phyloP scores from a whole-genome alignment of 2,329 filamentous ascomycete genomes.

The Sporothrix mexicana region DNA sequence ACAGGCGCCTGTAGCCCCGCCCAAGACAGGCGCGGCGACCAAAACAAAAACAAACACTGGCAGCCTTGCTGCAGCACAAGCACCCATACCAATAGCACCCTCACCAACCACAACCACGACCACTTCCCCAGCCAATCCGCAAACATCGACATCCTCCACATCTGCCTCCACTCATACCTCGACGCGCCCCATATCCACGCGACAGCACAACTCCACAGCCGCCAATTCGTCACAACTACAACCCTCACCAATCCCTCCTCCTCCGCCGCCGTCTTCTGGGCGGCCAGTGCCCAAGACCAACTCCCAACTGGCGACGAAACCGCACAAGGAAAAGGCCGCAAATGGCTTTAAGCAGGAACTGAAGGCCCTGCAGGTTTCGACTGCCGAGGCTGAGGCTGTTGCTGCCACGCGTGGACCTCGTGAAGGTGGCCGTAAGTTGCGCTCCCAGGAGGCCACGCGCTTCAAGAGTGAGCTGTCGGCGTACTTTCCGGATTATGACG shows the following conservation, averaged over 20 bases:
- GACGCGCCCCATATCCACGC: constrained; percentile 21
- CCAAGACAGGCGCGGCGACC: constrained; percentile 14
- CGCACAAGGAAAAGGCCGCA: constrained; percentile 62
- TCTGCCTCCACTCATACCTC: constrained; percentile 6
- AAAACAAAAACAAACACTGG: constrained; percentile 24
- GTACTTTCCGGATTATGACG: constrained; percentile 94
- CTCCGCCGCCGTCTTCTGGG: background rate
- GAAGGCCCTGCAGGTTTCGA: constrained; percentile 59
- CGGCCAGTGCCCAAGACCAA: constrained; percentile 15
- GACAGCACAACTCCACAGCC: background rate
- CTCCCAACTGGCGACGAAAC: constrained; percentile 47
- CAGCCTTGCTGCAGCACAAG: constrained; percentile 37
- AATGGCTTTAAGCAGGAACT: constrained; percentile 69
- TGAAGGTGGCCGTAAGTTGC: constrained; percentile 75
- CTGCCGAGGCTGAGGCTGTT: constrained; percentile 51
- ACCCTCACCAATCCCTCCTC: background rate
- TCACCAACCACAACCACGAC: background rate
- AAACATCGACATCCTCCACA: background rate
- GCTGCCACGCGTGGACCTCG: constrained; percentile 28
- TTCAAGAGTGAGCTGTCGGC: constrained; percentile 89
- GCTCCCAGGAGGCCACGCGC: constrained; percentile 82
- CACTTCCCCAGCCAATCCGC: constrained; percentile 30
- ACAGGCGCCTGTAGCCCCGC: constrained; percentile 17
- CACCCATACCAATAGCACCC: constrained; percentile 32
- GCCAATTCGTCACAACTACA: background rate